These are phyloP conservation scores for Backusella luteola DNA, from an alignment of 192 early-diverging fungal genomes.

Conservation along the genomic window DNA sequence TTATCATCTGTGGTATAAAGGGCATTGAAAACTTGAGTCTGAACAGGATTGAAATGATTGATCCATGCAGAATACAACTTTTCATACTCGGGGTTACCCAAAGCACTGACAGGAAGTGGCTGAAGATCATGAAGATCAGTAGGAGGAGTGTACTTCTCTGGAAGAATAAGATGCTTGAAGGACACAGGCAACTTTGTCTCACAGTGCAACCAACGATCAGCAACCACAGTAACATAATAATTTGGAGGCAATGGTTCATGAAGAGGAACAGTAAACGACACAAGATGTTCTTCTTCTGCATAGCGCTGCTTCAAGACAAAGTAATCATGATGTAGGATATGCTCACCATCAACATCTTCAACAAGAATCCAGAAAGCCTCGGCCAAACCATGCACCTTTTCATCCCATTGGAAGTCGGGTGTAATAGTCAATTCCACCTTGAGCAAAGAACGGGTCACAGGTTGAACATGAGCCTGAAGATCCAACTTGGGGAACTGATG, in stretches of 20 bases:
- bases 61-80: conserved; percentile 57
- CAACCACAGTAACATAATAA: conserved; percentile 91
- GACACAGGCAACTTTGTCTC: conserved; percentile 93
- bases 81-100: conserved; percentile 78
- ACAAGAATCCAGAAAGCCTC: conserved; percentile 95
- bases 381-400: conserved; percentile 77
- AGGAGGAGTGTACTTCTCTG: conserved; percentile 90
- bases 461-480: conserved; percentile 86
- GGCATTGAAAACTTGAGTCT: conserved; percentile 93
- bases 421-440: conserved; percentile 90
- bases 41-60: conserved; percentile 87
- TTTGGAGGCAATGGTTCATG: conserved; percentile 94
- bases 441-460: conserved; percentile 87
- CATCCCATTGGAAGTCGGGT: conserved; percentile 94
- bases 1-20: conserved; percentile 88
- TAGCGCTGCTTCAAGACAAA: conserved; percentile 89
- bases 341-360: conserved; percentile 91
- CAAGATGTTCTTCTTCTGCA: conserved; percentile 76
- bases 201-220: conserved; percentile 93
- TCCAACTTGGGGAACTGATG: conserved; percentile 96
- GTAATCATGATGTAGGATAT: conserved; percentile 86
- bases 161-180: conserved; percentile 89
- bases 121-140: conserved; percentile 95
- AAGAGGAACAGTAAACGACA: conserved; percentile 89
- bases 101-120: conserved; percentile 77